Base-by-base conservation (phyloP, 1,284 basidiomycete genomes). In the Irpex rosettiformis region DNA sequence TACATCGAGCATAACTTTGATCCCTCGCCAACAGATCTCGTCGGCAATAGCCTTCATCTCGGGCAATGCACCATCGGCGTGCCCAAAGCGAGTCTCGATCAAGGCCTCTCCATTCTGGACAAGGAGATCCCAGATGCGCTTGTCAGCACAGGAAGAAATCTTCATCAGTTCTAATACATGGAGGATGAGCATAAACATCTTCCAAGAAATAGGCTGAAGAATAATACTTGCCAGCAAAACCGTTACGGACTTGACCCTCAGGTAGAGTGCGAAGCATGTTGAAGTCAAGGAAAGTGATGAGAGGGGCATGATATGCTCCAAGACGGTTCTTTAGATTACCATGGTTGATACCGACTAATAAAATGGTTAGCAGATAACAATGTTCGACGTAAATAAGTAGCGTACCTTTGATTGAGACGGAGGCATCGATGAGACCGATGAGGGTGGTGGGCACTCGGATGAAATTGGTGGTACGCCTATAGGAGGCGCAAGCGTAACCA, bases 231-330 rank as follows among this genome's bases (percentile, higher is more conserved):
- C 61, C 63, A 37, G 64, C 64, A 45, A 65, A 65, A n/a, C 64
- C 64, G 47, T 65, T 65, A 25, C 64, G 62, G 43, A 65, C 62
- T 51, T 65, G 64, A 11, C 58, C 62, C 52, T 65, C 64, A 5
- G 64, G 64, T 5, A 65, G 58, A 40, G 64, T 65, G n/a, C 58
- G 58, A 21, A 65, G 62, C 62, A 65, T 61, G 56, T 63, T 65
- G 60, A 65, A 65, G 54, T 65, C 64, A 40, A 65, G 60, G 60
- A 65, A 65, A 21, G 64, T 65, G 24, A 63, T 56, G 29, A 65
- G 22, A n/a, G 64, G 64, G 2, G 64, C 64, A 54, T 65, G 64
- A 56, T 65, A 65, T n/a, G 64, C 64, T 40, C 64, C 64, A 21
- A 65, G 60, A 22, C 64, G 64, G 49, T 65, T 65, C 62, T 65